Evolutionary conservation across 345 rosid genomes (phyloP), one percentile per base, ranked within the genome.

Genomic region (Bruguiera parviflora): DNA sequence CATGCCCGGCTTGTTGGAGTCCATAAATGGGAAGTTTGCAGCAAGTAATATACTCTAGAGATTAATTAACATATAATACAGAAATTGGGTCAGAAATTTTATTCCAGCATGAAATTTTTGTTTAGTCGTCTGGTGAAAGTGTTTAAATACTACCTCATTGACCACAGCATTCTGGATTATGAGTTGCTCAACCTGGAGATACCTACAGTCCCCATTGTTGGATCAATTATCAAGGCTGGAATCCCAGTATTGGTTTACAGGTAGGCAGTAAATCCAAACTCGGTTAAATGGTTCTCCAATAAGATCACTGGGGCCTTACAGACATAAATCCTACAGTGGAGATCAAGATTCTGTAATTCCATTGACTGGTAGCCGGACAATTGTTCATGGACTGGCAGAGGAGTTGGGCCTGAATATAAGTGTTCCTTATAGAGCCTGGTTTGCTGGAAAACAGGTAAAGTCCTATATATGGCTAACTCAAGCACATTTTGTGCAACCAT

Each of bases 271-370:
- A 1, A 56, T 21, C 25, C 29, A 10, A 24, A 56, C 31, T 24
- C 16, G 24, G 21, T 25, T 25, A 11, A 43, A 1, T 24, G 20
- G 33, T 53, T 32, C 18, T 27, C 11, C 24, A 28, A 46, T 55
- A 28, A 53, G 39, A 63, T 37, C 13, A 57, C 5, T n/a, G 47
- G 9, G 55, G 46, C 5, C 27, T 59, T 29, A 8, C 15, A 55
- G 6, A 3, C n/a, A 31, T 9, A 25, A 31, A 64, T 21, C 61
- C 8, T 8, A 18, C 55, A 75, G 78, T 47, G 78, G 78, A 65
- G 98, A 93, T 74, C 98, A 93, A 83, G 98, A 93, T 84, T 93
- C 97, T n/a, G 98, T 90, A 15, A 84, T 93, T 67, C 96, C 98
- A 0, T 78, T 92, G 67, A 73, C 68, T 2, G 68, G 77, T 55